Evolutionary conservation across 257 asterid genomes (phyloP), one percentile per base, ranked within the genome.

Genomic region (Jacaranda mimosifolia): DNA sequence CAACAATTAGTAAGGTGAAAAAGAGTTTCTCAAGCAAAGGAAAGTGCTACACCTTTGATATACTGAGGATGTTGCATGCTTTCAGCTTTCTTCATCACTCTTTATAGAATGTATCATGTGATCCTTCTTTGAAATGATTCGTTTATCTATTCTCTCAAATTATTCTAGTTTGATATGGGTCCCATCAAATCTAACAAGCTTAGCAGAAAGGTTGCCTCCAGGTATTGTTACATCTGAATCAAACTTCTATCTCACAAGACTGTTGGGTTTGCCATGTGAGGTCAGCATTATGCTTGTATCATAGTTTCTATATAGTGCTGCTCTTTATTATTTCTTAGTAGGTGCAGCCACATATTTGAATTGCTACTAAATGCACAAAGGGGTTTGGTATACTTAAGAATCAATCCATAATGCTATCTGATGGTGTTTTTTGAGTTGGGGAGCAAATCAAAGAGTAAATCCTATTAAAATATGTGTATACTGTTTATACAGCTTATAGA

Each of bases 141-240:
- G 1, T 56, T 57, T 11, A 42, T 81, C 36, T 49, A 12, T 32
- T 39, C 38, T 45, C 17, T 55, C 3, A 57, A 63, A 40, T 80
- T 49, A 59, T 76, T 53, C 43, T 74, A 77, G 36, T 69, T 70
- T 63, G n/a, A n/a, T n/a, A n/a, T n/a, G n/a, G n/a, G n/a, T 81
- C 9, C 84, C 93, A 56, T 86, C 93, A 67, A 92, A 91, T 75
- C 98, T 97, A 1, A 88, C 70, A 88, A 97, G 99, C 18, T n/a
- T n/a, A n/a, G 97, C 97, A 45, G 97, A 94, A 79, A 83, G 84
- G 79, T 83, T 92, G 85, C 96, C 97, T 55, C 93, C 97, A 3
- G 82, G 63, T 38, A 86, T 95, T 10, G 81, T 93, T 75, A 92
- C 73, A 60, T 80, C 92, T 57, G 89, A 90, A 76, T 90, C 98